Conservation (phyloP, 495 filamentous ascomycete species). For the Glarea lozoyensis region DNA sequence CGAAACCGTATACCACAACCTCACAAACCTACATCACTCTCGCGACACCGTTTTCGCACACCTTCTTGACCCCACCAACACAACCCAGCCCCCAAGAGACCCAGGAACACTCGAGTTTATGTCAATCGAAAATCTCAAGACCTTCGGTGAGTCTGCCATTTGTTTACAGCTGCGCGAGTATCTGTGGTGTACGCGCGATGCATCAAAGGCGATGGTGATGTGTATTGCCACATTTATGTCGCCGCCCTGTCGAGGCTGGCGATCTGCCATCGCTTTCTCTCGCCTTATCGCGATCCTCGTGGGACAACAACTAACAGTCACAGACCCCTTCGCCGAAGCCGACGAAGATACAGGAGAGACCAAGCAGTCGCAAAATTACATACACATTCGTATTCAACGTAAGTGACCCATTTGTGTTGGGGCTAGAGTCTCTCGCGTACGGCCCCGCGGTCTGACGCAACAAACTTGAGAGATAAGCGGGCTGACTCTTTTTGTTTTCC, state of each 20-base stretch:
- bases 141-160: slow-evolving; percentile 72
- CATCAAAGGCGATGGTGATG: no score
- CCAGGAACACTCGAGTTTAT: slow-evolving; percentile 71
- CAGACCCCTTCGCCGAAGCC: slow-evolving; percentile 99
- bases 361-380: slow-evolving; percentile 93
- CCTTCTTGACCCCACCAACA: slow-evolving; percentile 9
- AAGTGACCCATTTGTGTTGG: slow-evolving; percentile 30
- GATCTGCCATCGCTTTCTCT: not conserved
- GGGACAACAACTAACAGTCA: slow-evolving; percentile 12
- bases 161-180: not conserved
- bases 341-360: slow-evolving; percentile 96
- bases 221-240: not conserved
- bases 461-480: slow-evolving; percentile 15
- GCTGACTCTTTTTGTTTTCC: slow-evolving; percentile 16
- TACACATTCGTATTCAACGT: slow-evolving; percentile 99
- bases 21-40: no score
- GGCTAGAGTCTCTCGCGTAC: not conserved
- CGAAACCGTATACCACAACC: slow-evolving; percentile 6
- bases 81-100: slow-evolving; percentile 16
- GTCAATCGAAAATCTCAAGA: slow-evolving; percentile 99
- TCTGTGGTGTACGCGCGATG: no score
- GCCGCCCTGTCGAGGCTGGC: slow-evolving; percentile 1
- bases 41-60: slow-evolving; percentile 14
- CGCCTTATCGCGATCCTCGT: slow-evolving; percentile 3
- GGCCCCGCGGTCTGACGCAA: slow-evolving; percentile 11